phyloP scores from a whole-genome alignment of 1,284 basidiomycete species.

The Cutaneotrichosporon arboriforme region DNA sequence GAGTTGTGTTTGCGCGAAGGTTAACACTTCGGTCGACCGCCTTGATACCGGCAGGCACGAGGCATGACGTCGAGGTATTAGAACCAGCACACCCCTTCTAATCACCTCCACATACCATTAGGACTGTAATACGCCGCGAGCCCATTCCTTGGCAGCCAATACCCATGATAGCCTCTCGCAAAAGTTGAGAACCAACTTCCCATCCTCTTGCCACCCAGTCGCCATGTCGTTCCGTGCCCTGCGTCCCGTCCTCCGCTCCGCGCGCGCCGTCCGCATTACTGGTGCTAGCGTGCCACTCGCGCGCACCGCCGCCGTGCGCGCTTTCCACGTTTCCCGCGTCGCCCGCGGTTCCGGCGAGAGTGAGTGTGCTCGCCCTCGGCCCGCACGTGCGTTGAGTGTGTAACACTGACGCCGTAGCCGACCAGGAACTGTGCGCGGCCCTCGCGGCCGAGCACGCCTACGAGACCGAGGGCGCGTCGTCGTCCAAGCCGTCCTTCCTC shows the following conservation, averaged over 20 bases:
- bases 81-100: no score
- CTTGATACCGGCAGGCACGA: no score
- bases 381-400: background rate
- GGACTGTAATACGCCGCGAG: no score
- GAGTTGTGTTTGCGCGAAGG: no score
- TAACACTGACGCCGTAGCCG: constrained; percentile 55
- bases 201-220: background rate
- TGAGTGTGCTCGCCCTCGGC: constrained; percentile 22
- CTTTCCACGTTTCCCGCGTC: constrained; percentile 32
- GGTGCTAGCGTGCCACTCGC: constrained; percentile 10
- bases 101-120: no score
- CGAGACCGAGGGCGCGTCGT: constrained; percentile 64
- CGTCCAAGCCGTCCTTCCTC: constrained; percentile 66
- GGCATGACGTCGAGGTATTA: no score
- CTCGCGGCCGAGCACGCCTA: constrained; percentile 78
- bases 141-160: no score
- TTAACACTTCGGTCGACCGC: no score
- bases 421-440: constrained; percentile 66
- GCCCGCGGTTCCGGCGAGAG: constrained; percentile 41
- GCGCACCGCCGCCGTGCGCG: constrained; percentile 16
- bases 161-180: no score
- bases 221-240: constrained; percentile 23
- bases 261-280: constrained; percentile 12
- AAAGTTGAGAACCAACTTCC: background rate
- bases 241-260: constrained; percentile 28